Evolutionary conservation across 2,329 filamentous ascomycete species (phyloP), one percentile per base, ranked within the genome.

Genomic region (Trichothecium roseum): DNA sequence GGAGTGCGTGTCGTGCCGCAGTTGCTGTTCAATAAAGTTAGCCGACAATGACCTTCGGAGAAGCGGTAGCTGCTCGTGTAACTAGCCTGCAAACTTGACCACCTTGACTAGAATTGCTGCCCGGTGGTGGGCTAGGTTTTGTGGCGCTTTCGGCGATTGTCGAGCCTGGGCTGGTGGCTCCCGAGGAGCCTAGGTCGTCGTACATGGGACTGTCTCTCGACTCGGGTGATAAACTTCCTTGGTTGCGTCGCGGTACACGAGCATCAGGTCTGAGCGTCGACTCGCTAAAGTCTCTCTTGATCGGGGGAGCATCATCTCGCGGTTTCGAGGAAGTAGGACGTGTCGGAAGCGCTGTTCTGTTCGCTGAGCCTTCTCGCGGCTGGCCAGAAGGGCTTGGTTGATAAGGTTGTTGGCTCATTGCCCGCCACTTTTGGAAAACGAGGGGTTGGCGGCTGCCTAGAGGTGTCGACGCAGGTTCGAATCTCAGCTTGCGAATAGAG

Each of bases 1-100:
- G 91, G 91, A 32, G 91, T 98, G 55, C 83, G 80, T 35, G 87
- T 95, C 13, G 91, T 96, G 39, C 81, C 82, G 56, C 91, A 98
- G 60, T 98, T 98, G 55, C 91, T 98, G 42, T 24, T 33, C 36
- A 20, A 46, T 39, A 30, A 18, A 16, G 26, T 34, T 8, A 38
- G 35, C 40, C 16, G 40, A 35, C 22, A 13, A 36, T 8, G 20
- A 28, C 34, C 35, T 20, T 20, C 28, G 16, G 18, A 18, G 15
- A 16, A 18, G 15, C 13, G 18, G 4, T 8, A 6, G 18, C 13
- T 18, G 16, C 20, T 22, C 18, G 26, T 16, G 24, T 16, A 30
- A 50, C 69, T 51, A 62, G 83, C 81, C 80, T 84, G 75, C 81
- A 85, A 31, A 82, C 63, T 54, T 84, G 81, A 3, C 78, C 79